phyloP scores from a whole-genome alignment of 2,329 filamentous ascomycete genomes.

The Fusarium sp. region DNA sequence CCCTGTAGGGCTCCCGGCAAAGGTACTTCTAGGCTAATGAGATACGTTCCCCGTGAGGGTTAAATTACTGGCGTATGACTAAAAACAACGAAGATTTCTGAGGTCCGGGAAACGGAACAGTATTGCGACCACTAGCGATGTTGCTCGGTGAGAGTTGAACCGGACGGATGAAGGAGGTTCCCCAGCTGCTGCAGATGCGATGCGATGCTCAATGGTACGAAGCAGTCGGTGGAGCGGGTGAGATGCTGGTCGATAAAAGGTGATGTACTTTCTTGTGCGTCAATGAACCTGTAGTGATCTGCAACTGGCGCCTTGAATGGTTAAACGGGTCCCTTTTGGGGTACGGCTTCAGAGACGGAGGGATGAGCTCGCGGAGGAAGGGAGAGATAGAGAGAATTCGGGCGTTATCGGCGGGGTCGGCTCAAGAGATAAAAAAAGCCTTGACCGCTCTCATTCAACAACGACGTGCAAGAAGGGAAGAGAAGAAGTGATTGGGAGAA shows the following conservation, averaged over 20 bases:
- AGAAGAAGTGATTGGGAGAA: background rate
- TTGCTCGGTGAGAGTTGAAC: background rate
- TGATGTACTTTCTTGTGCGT: background rate
- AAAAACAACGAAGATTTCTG: background rate
- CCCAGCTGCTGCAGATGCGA: background rate
- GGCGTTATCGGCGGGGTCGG: slow-evolving; percentile 28
- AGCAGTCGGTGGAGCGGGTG: background rate
- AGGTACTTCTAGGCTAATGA: slow-evolving; percentile 1
- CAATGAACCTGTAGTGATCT: background rate
- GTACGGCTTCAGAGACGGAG: slow-evolving; percentile 13
- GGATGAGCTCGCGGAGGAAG: background rate
- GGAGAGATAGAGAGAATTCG: slow-evolving; percentile 22
- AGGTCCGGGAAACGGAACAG: background rate
- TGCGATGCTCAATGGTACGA: background rate
- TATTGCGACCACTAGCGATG: background rate
- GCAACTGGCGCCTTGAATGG: background rate
- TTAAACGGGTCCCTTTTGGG: slow-evolving; percentile 4
- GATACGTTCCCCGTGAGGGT: background rate
- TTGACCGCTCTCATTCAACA: slow-evolving; percentile 11
- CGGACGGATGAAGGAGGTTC: background rate
- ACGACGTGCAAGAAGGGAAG: background rate
- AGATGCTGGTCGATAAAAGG: background rate
- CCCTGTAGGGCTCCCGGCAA: slow-evolving; percentile 13
- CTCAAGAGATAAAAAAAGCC: slow-evolving; percentile 3
- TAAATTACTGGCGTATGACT: slow-evolving; percentile 1